Conservation (phyloP, 768 basidiomycete genomes). For the Lyophyllum semitale region DNA sequence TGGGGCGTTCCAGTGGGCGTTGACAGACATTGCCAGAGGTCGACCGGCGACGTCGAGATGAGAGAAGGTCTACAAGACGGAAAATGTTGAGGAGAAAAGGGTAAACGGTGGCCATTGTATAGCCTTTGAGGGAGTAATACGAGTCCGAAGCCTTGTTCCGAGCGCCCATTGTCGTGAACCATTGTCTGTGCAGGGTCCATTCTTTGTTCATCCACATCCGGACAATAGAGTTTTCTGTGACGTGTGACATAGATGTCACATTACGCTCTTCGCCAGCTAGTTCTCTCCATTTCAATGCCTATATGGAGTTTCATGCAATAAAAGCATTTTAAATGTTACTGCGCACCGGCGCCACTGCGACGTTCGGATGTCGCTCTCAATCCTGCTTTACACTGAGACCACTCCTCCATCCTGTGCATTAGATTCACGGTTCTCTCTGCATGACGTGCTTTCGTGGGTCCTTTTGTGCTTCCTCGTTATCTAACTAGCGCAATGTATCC, state of each 20-base stretch:
- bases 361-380: too few relatives aligned
- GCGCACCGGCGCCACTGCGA: too few relatives aligned
- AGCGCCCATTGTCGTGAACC: slow-evolving; percentile 1
- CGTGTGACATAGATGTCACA: background rate
- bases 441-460: too few relatives aligned
- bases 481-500: too few relatives aligned
- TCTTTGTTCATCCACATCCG: background rate
- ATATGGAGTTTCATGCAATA: slow-evolving; percentile 1
- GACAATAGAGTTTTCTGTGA: background rate
- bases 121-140: slow-evolving; percentile 14
- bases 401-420: too few relatives aligned
- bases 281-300: background rate
- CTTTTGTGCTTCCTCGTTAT: too few relatives aligned
- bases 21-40: slow-evolving; percentile 33
- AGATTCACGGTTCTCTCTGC: too few relatives aligned
- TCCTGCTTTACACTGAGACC: too few relatives aligned
- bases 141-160: background rate
- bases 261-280: too few relatives aligned
- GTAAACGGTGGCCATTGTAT: slow-evolving; percentile 9
- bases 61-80: slow-evolving; percentile 14
- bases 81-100: slow-evolving; percentile 21
- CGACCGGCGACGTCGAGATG: slow-evolving; percentile 49
- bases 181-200: slow-evolving; percentile 6
- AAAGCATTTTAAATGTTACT: too few relatives aligned
- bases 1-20: slow-evolving; percentile 40